Conservation (phyloP, 2,329 filamentous ascomycete genomes). For the Hypocrella siamensis region DNA sequence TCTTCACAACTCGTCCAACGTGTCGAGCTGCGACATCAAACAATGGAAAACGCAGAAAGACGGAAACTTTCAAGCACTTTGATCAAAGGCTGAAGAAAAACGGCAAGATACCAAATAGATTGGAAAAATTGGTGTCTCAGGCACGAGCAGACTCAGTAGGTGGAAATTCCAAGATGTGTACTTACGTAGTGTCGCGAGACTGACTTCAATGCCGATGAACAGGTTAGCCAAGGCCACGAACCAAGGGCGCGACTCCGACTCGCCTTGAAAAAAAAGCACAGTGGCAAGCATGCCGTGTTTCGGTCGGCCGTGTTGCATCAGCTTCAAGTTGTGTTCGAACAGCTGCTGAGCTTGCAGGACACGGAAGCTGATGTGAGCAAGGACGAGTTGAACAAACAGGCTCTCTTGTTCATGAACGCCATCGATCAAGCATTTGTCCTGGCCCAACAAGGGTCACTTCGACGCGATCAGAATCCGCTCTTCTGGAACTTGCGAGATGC, state of each 20-base stretch:
- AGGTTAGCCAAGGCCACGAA: constrained; percentile 19
- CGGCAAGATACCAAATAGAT: no score
- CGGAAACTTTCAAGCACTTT: no score
- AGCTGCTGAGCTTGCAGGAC: constrained; percentile 10
- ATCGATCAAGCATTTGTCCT: constrained; percentile 28
- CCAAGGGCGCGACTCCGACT: constrained; percentile 16
- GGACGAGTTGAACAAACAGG: constrained; percentile 27
- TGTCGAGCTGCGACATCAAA: constrained; percentile 1
- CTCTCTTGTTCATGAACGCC: constrained; percentile 26
- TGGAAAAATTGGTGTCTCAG: constrained; percentile 3
- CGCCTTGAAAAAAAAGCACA: constrained; percentile 9
- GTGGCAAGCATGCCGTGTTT: constrained; percentile 16
- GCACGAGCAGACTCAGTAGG: constrained; percentile 13
- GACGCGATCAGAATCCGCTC: constrained; percentile 31
- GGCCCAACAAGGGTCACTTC: constrained; percentile 22
- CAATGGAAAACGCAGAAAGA: background rate
- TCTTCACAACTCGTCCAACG: constrained; percentile 11
- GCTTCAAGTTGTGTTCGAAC: constrained; percentile 19
- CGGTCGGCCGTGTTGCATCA: constrained; percentile 18
- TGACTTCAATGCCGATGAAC: background rate
- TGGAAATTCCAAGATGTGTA: no score
- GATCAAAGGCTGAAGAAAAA: no score
- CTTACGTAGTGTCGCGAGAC: no score
- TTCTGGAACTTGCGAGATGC: constrained; percentile 44
- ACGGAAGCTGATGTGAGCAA: constrained; percentile 14